Evolutionary conservation across 1,284 basidiomycete species (phyloP).

Genomic region (Marasmius tenuissimus): DNA sequence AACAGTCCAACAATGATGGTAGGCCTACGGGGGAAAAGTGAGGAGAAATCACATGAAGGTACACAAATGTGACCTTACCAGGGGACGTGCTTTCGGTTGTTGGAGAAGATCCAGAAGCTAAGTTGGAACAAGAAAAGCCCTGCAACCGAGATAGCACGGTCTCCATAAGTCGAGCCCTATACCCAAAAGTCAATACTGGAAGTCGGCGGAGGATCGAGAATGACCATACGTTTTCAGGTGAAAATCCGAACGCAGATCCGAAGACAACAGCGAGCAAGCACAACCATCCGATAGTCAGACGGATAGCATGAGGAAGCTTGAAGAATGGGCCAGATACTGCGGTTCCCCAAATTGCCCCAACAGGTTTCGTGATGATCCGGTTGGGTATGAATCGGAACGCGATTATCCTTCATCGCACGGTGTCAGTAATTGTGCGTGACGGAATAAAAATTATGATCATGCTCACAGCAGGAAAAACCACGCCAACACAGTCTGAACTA

Average conservation of each 20-base stretch:
- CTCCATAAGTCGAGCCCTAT: conserved; percentile 68
- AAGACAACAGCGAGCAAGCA: conserved; percentile 74
- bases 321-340: conserved; percentile 69
- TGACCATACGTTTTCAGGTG: conserved; percentile 50
- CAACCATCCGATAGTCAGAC: conserved; percentile 71
- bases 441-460: neutral
- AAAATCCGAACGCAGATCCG: conserved; percentile 82
- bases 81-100: conserved; percentile 58
- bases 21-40: conserved; percentile 45
- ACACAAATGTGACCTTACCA: conserved; percentile 45
- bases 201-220: neutral
- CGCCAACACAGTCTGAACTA: conserved; percentile 76
- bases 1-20: conserved; percentile 86
- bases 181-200: conserved; percentile 1
- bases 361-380: conserved; percentile 62
- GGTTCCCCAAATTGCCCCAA: conserved; percentile 66
- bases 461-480: conserved; percentile 76
- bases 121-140: conserved; percentile 78
- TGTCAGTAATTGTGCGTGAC: neutral
- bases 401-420: conserved; percentile 53
- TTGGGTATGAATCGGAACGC: conserved; percentile 80
- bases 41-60: neutral
- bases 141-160: conserved; percentile 79
- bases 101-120: conserved; percentile 67
- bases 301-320: conserved; percentile 53